Base-by-base conservation (phyloP, 2,329 filamentous ascomycete genomes). In the Lachnellula hyalina region DNA sequence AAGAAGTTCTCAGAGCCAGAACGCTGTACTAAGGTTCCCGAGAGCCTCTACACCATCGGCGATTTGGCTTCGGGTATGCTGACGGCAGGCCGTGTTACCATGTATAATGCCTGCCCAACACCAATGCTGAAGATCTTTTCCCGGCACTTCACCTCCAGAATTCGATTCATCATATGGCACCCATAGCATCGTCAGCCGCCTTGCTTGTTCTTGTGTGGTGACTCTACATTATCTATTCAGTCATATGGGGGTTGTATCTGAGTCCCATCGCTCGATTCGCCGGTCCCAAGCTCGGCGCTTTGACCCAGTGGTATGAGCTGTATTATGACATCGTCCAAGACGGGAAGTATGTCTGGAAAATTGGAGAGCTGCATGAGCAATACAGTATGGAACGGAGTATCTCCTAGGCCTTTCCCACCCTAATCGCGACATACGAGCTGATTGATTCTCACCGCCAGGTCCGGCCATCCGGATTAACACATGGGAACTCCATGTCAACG, bases 281-380 rank as follows among this genome's bases (percentile, higher is more conserved):
- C 0, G 64, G 65, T 17, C 65, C 64, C 17, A 62, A 51, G 40
- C 45, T 68, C 23, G 65, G 65, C 5, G 58, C 47, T n/a, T 14
- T 47, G 44, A 47, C 21, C 11, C 28, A 28, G 12, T 47, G 44
- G 45, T 59, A 57, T 25, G 54, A 57, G 34, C 28, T 54, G 19
- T 77, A 74, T 63, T 75, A 75, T 54, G 73, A 77, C 51, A 64
- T 74, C 21, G 51, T 73, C 44, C 63, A 69, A 4, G 67, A 69
- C 3, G 74, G 73, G 2, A 67, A 73, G 59, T 75, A 74, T 52
- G 73, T 67, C 15, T 73, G 69, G 60, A 70, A 74, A 57, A 73
- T 77, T 35, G 63, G 68, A 44, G 68, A 73, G 49, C 62, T 76
- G 64, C 74, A 76, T 61, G 64, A 71, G 46, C 61, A 65, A 57